Evolutionary conservation across 2,329 filamentous ascomycete genomes (phyloP).

Genomic region (Pseudogymnoascus sp.): DNA sequence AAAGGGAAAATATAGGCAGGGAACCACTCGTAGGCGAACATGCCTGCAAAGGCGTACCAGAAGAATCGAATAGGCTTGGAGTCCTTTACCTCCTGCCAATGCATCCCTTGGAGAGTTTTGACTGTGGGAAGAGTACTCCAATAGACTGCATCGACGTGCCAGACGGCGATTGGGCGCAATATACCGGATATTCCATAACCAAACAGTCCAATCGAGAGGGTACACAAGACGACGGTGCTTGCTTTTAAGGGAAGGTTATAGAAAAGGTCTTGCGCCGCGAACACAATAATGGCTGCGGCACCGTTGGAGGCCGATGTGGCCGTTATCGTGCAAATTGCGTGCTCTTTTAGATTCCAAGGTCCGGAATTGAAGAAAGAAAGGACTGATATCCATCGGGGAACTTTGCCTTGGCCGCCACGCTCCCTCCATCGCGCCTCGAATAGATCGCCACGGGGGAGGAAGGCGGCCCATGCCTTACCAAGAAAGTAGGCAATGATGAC

Average conservation of each 20-base stretch:
- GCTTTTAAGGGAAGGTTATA: constrained; percentile 36
- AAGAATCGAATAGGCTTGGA: constrained; percentile 36
- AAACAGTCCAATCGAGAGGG: constrained; percentile 41
- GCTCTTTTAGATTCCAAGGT: constrained; percentile 49
- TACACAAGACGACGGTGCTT: constrained; percentile 37
- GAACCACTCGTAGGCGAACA: constrained; percentile 42
- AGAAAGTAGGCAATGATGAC: constrained; percentile 50
- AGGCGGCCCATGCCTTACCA: constrained; percentile 40
- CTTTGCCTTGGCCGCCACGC: constrained; percentile 33
- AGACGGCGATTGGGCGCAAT: constrained; percentile 38
- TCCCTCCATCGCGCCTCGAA: constrained; percentile 41
- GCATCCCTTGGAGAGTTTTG: constrained; percentile 35
- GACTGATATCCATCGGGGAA: constrained; percentile 35
- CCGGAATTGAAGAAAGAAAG: constrained; percentile 44
- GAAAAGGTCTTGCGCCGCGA: constrained; percentile 41
- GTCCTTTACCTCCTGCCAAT: constrained; percentile 32
- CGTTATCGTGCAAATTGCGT: constrained; percentile 46
- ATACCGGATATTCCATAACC: constrained; percentile 44
- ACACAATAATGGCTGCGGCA: constrained; percentile 32
- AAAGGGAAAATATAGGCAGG: constrained; percentile 42
- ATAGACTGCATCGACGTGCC: constrained; percentile 44
- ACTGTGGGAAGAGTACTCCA: constrained; percentile 34
- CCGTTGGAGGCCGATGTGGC: constrained; percentile 48
- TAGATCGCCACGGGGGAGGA: constrained; percentile 47
- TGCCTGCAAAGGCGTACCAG: constrained; percentile 34